These are phyloP conservation scores for Syzygium syzygioides DNA, from an alignment of 441 rosid species.

Conservation along the genomic window DNA sequence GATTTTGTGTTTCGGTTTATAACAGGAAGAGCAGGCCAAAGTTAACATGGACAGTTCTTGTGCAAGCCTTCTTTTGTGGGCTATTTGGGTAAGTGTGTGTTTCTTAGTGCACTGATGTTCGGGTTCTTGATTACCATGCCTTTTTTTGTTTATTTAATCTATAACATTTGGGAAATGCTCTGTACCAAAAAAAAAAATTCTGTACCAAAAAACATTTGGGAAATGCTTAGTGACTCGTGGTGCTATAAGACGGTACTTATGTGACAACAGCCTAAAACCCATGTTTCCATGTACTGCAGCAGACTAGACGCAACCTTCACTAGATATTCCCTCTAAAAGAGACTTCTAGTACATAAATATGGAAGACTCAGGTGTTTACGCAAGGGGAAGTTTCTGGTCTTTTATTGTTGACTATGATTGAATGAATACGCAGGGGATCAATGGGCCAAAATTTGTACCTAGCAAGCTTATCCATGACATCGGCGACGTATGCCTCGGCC, in stretches of 20 bases:
- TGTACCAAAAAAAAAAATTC: too few relatives aligned
- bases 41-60: slow-evolving; percentile 8
- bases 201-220: too few relatives aligned
- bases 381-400: background rate
- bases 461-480: slow-evolving; percentile 36
- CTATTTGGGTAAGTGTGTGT: slow-evolving; percentile 5
- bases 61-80: slow-evolving; percentile 9
- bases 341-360: background rate
- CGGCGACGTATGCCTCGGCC: slow-evolving; percentile 47
- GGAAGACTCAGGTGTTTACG: background rate
- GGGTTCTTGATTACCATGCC: background rate
- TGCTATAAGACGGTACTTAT: background rate
- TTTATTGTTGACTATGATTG: background rate
- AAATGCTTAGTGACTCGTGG: background rate
- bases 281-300: background rate
- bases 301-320: background rate
- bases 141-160: background rate
- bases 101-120: background rate
- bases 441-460: slow-evolving; percentile 28
- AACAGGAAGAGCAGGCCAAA: slow-evolving; percentile 14
- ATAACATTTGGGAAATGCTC: background rate
- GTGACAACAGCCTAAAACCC: background rate
- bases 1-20: background rate
- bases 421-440: slow-evolving; percentile 26
- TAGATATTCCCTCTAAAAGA: background rate